Evolutionary conservation across 176 grass and related monocot species (phyloP).

Genomic region (Hordeum vulgare): MorexV3_pseudomolecules_assembly NC_058518.1:424615305-424615804

Average conservation of each 20-base stretch:
- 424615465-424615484: background rate
- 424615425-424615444: background rate
- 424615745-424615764: background rate
- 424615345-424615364: background rate
- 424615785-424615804: background rate
- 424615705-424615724: background rate
- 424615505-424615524: background rate
- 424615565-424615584: background rate
- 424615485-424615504: background rate
- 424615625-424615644: conserved; percentile 2
- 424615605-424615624: background rate
- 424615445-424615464: background rate
- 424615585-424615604: background rate
- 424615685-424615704: background rate
- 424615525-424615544: background rate
- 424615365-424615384: background rate
- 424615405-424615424: background rate
- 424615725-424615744: background rate
- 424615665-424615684: background rate
- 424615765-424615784: background rate
- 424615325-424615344: background rate
- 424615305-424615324: background rate
- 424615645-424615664: background rate
- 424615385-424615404: background rate
- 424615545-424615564: background rate